Conservation (phyloP, 139 green algal species). For the Auxenochlorella protothecoides region DNA sequence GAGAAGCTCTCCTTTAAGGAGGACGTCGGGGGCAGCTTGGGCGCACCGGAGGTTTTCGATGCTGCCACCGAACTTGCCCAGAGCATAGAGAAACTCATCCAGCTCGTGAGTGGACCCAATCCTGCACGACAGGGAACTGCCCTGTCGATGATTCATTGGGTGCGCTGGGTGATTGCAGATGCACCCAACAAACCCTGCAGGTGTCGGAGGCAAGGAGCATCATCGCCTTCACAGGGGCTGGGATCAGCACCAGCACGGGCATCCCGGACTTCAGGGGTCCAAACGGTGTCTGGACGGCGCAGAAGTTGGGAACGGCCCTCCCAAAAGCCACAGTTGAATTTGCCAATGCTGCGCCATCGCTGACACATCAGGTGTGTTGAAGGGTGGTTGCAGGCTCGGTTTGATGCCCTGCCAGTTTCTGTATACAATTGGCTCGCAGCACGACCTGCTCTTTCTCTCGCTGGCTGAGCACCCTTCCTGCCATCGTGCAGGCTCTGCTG, state of each 20-base stretch:
- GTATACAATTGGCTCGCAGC: background rate
- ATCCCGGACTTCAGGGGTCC: slow-evolving; percentile 86
- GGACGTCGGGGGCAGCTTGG: slow-evolving; percentile 69
- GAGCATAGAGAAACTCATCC: slow-evolving; percentile 37
- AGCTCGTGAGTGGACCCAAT: slow-evolving; percentile 25
- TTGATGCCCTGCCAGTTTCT: slow-evolving; percentile 1
- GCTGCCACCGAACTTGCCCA: slow-evolving; percentile 12
- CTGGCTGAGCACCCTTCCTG: background rate
- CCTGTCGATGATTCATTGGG: no score
- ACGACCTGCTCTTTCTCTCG: background rate
- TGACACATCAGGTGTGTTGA: slow-evolving; percentile 56
- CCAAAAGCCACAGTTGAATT: slow-evolving; percentile 57
- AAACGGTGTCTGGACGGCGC: slow-evolving; percentile 86
- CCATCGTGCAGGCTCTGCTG: slow-evolving; percentile 29
- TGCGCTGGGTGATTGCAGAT: no score
- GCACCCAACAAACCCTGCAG: slow-evolving; percentile 11
- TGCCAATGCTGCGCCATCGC: slow-evolving; percentile 55
- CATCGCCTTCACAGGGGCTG: slow-evolving; percentile 85
- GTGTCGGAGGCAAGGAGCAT: slow-evolving; percentile 26
- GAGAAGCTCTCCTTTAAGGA: slow-evolving; percentile 53
- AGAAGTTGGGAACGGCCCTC: slow-evolving; percentile 41
- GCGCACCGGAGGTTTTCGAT: slow-evolving; percentile 52
- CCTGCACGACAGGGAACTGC: no score
- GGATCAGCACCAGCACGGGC: slow-evolving; percentile 80
- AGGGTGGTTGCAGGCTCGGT: background rate